Evolutionary conservation across 108 stramenopile genomes (phyloP), one percentile per base, ranked within the genome.

Genomic region (Mayamaea pseudoterrestris): DNA sequence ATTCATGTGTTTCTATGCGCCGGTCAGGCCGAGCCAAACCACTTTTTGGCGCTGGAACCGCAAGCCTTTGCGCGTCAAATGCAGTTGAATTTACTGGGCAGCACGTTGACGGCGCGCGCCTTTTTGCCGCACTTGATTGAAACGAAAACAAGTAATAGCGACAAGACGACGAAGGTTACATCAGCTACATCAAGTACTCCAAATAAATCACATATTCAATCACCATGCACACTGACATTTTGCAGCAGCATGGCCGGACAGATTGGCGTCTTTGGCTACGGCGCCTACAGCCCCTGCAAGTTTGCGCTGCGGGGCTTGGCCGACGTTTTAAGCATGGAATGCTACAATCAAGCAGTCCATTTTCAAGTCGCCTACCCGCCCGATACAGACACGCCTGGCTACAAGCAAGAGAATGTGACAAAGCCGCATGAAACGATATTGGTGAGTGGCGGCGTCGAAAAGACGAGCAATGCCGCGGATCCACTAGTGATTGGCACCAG

Each of bases 321-420:
- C 35, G 87, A 94, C 29, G 51, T 57, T 28, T 53, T 94, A 32
- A 66, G 74, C 21, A 68, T 75, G 60, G 93, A 94, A 64, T 61
- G 89, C 47, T 35, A 57, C 8, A 32, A 41, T 21, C 55, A 55
- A 0, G 47, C 59, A 3, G 34, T 52, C 48, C 55, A 55, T 36
- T 59, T 98, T n/a, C 67, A 76, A 26, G 43, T 96, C 30, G 82
- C 85, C 5, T 98, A 78, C 73, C 97, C 97, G 18, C 90, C 93
- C 16, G 95, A 98, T 68, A 98, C 95, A 0, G 88, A 90, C 57
- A 98, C 97, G n/a, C 97, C 97, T 13, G 93, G 93, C 0, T 98
- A 70, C 59, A 73, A 81, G 55, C 69, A 61, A 30, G 93, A 94
- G 66, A 72, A 80, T 42, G 47, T 61, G 46, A 61, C 44, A 20